Evolutionary conservation across 371 early-diverging fungal species (phyloP), one percentile per base, ranked within the genome.

Genomic region (Funneliformis caledonium): DNA sequence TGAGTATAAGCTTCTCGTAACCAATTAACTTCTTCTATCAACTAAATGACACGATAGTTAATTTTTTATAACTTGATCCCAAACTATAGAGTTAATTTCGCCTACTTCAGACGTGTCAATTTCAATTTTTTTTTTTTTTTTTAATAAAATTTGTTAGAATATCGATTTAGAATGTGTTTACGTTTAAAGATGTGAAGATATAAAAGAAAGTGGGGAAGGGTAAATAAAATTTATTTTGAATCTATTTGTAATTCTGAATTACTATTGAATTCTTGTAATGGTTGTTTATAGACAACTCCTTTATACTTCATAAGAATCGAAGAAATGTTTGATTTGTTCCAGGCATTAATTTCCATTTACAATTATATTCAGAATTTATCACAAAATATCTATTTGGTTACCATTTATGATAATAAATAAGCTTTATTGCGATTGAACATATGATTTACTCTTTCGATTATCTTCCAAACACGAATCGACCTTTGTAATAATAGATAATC

Each of bases 21-120:
- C 70, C 70, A 70, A 33, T 16, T 47, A 45, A 70, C 47, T 47
- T 70, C 70, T 19, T 70, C 70, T 45, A 70, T 33, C 19, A 70
- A 70, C 70, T 70, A 64, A 26, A 64, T 19, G 12, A 33, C 11
- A 11, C 22, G 11, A 64, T 10, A 62, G 10, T 10, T 64, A 64
- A 11, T 31, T 62, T 2, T 31, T 7, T 26, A 12, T 2, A 31
- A 64, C 65, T 9, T 64, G 31, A 12, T 64, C 65, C 65, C 65
- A 64, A 64, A 31, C 37, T 11, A 31, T 33, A 64, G 65, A 31
- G 31, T 5, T 31, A 33, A 64, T 64, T 64, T 64, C 65, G 33
- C 56, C 56, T 4, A 19, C 16, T 56, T 56, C 56, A 19, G 56
- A 56, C 56, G 16, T 56, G 2, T 37, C 37, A 37, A 37, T 47